A percentile compares a stretch with the other conserved stretches of the same genome.
Conservation (phyloP, 106 monocot species). For the Platanthera zijinensis region DNA sequence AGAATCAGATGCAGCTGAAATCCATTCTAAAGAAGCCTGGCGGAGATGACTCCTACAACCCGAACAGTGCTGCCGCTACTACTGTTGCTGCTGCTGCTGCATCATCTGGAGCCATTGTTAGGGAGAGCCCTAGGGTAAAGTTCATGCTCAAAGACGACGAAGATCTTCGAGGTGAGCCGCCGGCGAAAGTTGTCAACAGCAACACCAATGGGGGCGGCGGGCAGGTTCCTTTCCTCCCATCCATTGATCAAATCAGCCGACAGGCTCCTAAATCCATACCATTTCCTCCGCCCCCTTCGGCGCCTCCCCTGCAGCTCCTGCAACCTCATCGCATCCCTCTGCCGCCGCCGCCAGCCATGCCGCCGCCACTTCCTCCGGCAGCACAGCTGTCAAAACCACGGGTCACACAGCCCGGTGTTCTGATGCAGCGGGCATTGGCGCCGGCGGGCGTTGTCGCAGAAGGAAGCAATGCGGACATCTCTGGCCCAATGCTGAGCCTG, state of each 20-base stretch:
- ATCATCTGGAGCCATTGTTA: not conserved
- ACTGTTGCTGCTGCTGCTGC: not conserved
- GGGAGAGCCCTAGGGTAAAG: slow-evolving; percentile 13
- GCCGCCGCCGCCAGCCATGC: not conserved
- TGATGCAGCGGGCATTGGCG: not conserved
- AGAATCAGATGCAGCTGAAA: not conserved
- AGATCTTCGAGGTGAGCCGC: not conserved
- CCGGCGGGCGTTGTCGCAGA: not conserved
- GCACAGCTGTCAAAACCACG: too few relatives aligned
- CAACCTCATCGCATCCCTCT: not conserved
- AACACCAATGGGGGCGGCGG: not conserved
- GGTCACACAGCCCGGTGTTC: not conserved
- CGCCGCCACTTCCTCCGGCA: not conserved
- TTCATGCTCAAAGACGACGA: slow-evolving; percentile 3
- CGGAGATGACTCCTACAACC: not conserved
- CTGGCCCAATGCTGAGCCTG: slow-evolving; percentile 7
- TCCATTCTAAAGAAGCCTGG: slow-evolving; percentile 19
- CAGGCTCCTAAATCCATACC: not conserved
- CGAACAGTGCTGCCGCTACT: not conserved
- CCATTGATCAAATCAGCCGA: not conserved
- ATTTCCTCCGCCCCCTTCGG: not conserved
- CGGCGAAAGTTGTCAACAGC: not conserved
- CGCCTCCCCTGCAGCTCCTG: not conserved
- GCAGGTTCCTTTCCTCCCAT: not conserved
- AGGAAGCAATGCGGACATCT: not conserved